Evolutionary conservation across 1,284 basidiomycete genomes (phyloP).

Genomic region (Puccinia polysora): DNA sequence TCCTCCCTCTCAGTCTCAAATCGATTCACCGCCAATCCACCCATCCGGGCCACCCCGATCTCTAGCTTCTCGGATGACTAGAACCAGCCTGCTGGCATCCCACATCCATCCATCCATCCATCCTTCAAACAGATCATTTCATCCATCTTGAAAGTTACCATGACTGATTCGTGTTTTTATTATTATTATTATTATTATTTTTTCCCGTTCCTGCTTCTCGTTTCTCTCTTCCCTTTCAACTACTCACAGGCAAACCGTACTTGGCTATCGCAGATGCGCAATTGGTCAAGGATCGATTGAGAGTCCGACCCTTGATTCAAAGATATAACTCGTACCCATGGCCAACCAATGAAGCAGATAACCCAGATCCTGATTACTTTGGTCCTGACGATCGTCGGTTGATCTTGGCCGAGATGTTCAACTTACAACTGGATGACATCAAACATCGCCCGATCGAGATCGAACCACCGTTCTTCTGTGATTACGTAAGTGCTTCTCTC

Average conservation of each 20-base stretch:
- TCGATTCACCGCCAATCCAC: background rate
- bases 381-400: constrained; percentile 34
- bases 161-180: too few species aligned
- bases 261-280: constrained; percentile 14
- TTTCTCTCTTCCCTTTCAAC: background rate
- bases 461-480: constrained; percentile 48
- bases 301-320: constrained; percentile 7
- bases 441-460: constrained; percentile 44
- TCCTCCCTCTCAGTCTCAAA: background rate
- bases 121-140: too few species aligned
- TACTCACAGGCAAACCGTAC: constrained; percentile 17
- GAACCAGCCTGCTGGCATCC: too few species aligned
- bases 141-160: background rate
- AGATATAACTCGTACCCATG: constrained; percentile 23
- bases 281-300: constrained; percentile 18
- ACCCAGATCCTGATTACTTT: constrained; percentile 29
- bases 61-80: too few species aligned
- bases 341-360: constrained; percentile 20
- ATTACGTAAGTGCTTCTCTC: constrained; percentile 40
- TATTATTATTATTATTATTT: too few species aligned
- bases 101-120: too few species aligned
- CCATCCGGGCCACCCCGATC: too few species aligned
- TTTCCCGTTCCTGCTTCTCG: background rate
- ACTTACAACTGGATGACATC: constrained; percentile 43
- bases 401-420: constrained; percentile 46